A percentile compares a stretch with the other conserved stretches of the same genome.
Conservation (phyloP, 148 eudicot genomes). For the Linanthus parryae region DNA sequence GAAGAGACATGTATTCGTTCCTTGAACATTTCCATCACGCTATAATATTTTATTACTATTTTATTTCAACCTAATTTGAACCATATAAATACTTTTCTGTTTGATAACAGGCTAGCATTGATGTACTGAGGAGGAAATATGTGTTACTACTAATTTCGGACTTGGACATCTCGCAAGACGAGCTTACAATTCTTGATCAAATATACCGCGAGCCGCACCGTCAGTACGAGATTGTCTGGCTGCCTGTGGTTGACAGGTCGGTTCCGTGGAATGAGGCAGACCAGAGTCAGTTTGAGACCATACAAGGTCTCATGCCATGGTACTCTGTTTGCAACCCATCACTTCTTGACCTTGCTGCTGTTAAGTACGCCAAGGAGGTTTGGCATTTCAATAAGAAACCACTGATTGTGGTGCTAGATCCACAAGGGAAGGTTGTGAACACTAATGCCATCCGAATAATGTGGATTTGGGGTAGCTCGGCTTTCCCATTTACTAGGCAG, state of each 20-base stretch:
- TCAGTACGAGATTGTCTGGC: slow-evolving; percentile 63
- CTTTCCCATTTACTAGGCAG: slow-evolving; percentile 61
- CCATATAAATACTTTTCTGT: too few relatives aligned
- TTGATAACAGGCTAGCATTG: slow-evolving; percentile 36
- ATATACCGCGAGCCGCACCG: slow-evolving; percentile 52
- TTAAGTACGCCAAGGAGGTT: slow-evolving; percentile 46
- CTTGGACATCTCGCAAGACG: slow-evolving; percentile 55
- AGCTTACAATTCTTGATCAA: slow-evolving; percentile 44
- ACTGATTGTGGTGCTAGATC: slow-evolving; percentile 58
- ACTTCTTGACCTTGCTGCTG: slow-evolving; percentile 37
- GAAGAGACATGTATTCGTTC: slow-evolving; percentile 49
- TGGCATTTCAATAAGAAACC: slow-evolving; percentile 65
- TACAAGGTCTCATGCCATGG: slow-evolving; percentile 56
- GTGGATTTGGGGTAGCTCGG: slow-evolving; percentile 84
- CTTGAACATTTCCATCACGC: too few relatives aligned
- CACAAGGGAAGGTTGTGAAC: slow-evolving; percentile 53
- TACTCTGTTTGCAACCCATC: slow-evolving; percentile 48
- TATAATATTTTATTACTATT: too few relatives aligned
- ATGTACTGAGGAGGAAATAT: slow-evolving; percentile 44
- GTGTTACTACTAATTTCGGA: slow-evolving; percentile 61
- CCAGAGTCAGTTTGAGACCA: slow-evolving; percentile 32
- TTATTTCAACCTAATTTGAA: too few relatives aligned
- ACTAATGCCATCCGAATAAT: slow-evolving; percentile 60
- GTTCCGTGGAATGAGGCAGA: slow-evolving; percentile 29
- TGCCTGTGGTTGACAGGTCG: slow-evolving; percentile 45